These are phyloP conservation scores for Gyrodon lividus DNA, from an alignment of 768 basidiomycete species.

Conservation along the genomic window DNA sequence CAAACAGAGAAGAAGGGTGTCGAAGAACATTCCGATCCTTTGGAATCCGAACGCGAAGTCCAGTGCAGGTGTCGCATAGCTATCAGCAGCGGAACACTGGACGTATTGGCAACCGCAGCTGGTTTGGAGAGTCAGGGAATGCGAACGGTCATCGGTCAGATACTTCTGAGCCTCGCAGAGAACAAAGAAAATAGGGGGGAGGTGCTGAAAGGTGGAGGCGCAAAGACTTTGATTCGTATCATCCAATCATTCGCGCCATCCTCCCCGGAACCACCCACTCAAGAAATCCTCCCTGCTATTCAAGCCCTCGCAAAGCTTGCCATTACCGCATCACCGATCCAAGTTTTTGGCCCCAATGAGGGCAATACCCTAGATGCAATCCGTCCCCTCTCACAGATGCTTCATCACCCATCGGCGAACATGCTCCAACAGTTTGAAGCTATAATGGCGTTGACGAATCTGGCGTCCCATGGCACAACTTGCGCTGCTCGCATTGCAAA, in stretches of 20 bases:
- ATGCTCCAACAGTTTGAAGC: conserved; percentile 89
- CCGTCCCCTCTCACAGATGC: conserved; percentile 70
- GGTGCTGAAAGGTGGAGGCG: conserved; percentile 77
- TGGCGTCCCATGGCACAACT: conserved; percentile 74
- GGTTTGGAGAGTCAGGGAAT: conserved; percentile 64
- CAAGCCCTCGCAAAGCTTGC: conserved; percentile 92
- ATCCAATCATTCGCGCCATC: conserved; percentile 50
- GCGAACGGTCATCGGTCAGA: conserved; percentile 54
- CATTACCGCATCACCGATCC: conserved; percentile 87
- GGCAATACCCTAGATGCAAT: conserved; percentile 80
- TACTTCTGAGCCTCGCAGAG: conserved; percentile 71
- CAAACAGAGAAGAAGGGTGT: conserved; percentile 32
- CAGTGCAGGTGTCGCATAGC: conserved; percentile 55
- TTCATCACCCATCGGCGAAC: conserved; percentile 65
- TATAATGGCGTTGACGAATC: conserved; percentile 94
- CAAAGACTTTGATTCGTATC: conserved; percentile 58
- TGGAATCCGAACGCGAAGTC: conserved; percentile 71
- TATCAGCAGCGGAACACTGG: conserved; percentile 61
- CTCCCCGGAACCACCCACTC: conserved; percentile 22
- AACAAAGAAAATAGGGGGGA: conserved; percentile 75
- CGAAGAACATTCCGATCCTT: conserved; percentile 29
- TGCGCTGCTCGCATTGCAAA: conserved; percentile 66
- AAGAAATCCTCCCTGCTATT: conserved; percentile 51
- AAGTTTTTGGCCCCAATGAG: conserved; percentile 86
- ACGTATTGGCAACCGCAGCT: conserved; percentile 59